Percentiles rank a stretch among this genome's conserved stretches.
These are phyloP conservation scores for Adansonia gregorii DNA, from an alignment of 441 rosid species.

Conservation along the genomic window DNA sequence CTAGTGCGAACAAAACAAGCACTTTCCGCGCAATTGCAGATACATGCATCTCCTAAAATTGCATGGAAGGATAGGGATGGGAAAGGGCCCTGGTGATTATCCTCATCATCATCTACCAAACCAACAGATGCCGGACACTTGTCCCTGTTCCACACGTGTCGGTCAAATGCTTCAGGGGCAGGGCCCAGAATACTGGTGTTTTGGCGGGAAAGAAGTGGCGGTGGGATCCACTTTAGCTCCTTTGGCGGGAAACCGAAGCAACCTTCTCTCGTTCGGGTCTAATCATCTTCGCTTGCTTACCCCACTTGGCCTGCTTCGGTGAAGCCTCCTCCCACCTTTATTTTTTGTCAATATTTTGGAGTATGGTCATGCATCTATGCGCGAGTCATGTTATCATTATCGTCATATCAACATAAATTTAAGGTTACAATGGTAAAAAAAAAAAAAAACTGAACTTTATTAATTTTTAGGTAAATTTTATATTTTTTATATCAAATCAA, in stretches of 20 bases:
- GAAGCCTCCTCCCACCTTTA: background rate
- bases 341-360: background rate
- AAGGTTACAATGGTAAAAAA: too few species aligned
- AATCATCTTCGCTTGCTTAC: conserved; percentile 33
- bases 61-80: background rate
- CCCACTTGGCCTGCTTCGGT: conserved; percentile 26
- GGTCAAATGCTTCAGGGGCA: background rate
- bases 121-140: conserved; percentile 19
- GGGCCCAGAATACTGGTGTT: background rate
- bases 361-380: background rate
- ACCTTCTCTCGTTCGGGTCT: conserved; percentile 25
- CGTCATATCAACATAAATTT: too few species aligned
- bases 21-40: conserved; percentile 20
- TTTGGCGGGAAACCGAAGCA: conserved; percentile 54
- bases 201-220: conserved; percentile 39
- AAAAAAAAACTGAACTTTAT: too few species aligned
- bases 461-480: too few species aligned
- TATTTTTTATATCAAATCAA: too few species aligned
- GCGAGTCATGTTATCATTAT: background rate
- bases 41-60: background rate
- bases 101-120: background rate
- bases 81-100: background rate
- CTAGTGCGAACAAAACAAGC: background rate
- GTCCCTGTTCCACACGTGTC: conserved; percentile 20
- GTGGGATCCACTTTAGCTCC: conserved; percentile 37